These are phyloP conservation scores for Yamadazyma jaroonii DNA, from an alignment of 1,139 yeast species.

Conservation along the genomic window DNA sequence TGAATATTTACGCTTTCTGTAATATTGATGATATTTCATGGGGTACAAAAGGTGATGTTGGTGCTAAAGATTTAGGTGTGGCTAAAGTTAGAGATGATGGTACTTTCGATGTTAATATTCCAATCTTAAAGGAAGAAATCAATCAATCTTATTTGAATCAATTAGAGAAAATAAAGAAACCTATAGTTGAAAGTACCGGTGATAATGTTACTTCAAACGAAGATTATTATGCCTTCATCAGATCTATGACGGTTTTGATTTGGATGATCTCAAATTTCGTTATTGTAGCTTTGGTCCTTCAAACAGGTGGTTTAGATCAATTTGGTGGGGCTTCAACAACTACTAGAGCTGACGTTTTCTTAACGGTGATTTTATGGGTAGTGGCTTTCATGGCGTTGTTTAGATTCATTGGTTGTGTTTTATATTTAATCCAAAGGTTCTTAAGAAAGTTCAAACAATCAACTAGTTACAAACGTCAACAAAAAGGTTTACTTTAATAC, in stretches of 20 bases:
- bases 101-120: slow-evolving; percentile 64
- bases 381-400: slow-evolving; percentile 79
- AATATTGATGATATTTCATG: slow-evolving; percentile 50
- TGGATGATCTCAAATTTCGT: slow-evolving; percentile 80
- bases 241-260: slow-evolving; percentile 75
- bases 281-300: slow-evolving; percentile 67
- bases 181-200: slow-evolving; percentile 25
- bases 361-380: slow-evolving; percentile 74
- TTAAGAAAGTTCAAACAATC: slow-evolving; percentile 22
- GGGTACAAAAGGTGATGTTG: slow-evolving; percentile 52
- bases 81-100: slow-evolving; percentile 69
- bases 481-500: slow-evolving; percentile 12
- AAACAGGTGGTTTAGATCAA: slow-evolving; percentile 60
- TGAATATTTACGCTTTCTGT: slow-evolving; percentile 50
- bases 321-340: slow-evolving; percentile 21
- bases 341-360: slow-evolving; percentile 46
- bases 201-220: slow-evolving; percentile 45
- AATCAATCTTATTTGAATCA: slow-evolving; percentile 61
- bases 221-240: slow-evolving; percentile 74
- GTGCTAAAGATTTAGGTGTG: slow-evolving; percentile 45
- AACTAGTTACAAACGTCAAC: slow-evolving; percentile 13
- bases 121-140: slow-evolving; percentile 60
- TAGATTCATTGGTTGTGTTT: slow-evolving; percentile 64
- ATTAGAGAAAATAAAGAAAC: slow-evolving; percentile 56
- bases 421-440: slow-evolving; percentile 50